Percentiles rank a stretch among this genome's conserved stretches.
Evolutionary conservation across 2,329 filamentous ascomycete species (phyloP).

Genomic region (Trichophyton mentagrophytes): DNA sequence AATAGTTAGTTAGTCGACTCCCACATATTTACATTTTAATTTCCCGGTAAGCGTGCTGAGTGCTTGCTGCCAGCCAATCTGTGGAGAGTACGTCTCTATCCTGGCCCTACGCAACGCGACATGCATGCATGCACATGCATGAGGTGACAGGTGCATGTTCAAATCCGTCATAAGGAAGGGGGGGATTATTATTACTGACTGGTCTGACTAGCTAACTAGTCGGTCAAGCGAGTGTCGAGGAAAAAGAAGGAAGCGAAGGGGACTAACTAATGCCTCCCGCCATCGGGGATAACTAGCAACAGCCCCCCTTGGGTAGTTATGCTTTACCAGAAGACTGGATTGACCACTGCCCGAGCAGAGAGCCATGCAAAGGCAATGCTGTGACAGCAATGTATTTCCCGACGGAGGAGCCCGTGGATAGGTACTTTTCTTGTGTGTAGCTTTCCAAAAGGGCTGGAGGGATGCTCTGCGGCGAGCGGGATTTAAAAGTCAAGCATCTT

Average conservation of each 20-base stretch:
- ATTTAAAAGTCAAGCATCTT: not conserved
- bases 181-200: not conserved
- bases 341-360: not conserved
- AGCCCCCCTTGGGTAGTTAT: not conserved
- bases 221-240: not conserved
- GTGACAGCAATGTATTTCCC: not conserved
- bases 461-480: not conserved
- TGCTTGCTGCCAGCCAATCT: not conserved
- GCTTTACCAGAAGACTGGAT: not conserved
- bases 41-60: not conserved
- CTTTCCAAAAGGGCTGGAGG: not conserved
- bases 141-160: not conserved
- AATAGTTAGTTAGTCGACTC: not conserved
- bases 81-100: not conserved
- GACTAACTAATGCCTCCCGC: not conserved
- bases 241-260: not conserved
- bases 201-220: not conserved
- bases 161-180: not conserved
- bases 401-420: not conserved
- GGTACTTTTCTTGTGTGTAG: not conserved
- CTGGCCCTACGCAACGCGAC: not conserved
- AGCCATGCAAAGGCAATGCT: not conserved
- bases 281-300: not conserved
- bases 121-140: not conserved
- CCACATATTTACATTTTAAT: not conserved